Conservation (phyloP, 352 stramenopile genomes). For the Pythium scleroteichum region DNA sequence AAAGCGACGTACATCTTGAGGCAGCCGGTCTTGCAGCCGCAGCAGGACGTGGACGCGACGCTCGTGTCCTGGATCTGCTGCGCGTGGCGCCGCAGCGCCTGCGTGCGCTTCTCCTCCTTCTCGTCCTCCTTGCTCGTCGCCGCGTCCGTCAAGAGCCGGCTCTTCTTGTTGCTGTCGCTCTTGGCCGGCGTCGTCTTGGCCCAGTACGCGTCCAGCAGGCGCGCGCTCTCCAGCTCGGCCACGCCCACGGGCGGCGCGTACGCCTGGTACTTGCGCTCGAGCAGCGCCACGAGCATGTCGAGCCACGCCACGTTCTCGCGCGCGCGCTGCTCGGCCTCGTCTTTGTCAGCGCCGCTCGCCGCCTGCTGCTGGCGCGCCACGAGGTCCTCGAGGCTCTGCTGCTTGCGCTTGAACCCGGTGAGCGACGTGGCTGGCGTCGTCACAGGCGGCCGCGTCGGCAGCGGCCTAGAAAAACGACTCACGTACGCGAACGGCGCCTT, state of each 20-base stretch:
- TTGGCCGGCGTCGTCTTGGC: background rate
- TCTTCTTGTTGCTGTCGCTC: constrained; percentile 3
- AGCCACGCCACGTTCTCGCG: constrained; percentile 81
- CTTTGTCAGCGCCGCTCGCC: background rate
- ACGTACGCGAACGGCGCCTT: constrained; percentile 23
- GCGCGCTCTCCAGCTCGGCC: constrained; percentile 42
- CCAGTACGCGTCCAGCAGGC: constrained; percentile 34
- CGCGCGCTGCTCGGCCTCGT: constrained; percentile 2
- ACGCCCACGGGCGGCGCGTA: constrained; percentile 41
- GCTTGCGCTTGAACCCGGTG: constrained; percentile 30
- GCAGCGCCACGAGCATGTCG: constrained; percentile 77
- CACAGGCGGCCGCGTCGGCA: too few species aligned
- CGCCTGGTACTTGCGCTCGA: constrained; percentile 62
- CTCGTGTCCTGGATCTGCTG: constrained; percentile 75
- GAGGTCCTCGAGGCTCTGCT: constrained; percentile 1
- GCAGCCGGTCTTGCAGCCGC: constrained; percentile 84
- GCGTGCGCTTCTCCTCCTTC: constrained; percentile 46
- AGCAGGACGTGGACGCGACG: constrained; percentile 70
- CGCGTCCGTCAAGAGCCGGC: constrained; percentile 3
- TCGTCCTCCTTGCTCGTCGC: constrained; percentile 21
- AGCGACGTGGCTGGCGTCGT: background rate
- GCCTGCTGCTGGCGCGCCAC: background rate
- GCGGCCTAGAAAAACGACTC: constrained; percentile 15
- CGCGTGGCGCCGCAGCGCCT: constrained; percentile 53
- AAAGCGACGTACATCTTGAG: constrained; percentile 61